phyloP scores from a whole-genome alignment of 2,329 filamentous ascomycete genomes.

The Daldinia sp. region DNA sequence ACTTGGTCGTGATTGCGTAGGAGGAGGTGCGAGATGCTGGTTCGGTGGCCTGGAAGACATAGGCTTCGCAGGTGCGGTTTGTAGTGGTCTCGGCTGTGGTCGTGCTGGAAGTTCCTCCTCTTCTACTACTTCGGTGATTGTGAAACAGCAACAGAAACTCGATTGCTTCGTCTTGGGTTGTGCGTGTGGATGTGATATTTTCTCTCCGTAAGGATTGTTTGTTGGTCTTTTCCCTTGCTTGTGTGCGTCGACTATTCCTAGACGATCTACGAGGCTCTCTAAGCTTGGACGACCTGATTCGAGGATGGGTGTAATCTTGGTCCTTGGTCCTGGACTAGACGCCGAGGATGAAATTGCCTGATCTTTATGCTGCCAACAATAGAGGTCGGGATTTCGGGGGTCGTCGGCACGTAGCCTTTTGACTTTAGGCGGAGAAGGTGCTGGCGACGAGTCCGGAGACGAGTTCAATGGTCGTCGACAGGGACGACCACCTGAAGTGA shows the following conservation, averaged over 20 bases:
- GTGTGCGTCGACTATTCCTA: conserved; percentile 79
- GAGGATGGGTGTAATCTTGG: conserved; percentile 64
- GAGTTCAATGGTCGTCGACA: conserved; percentile 79
- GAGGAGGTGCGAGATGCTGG: conserved; percentile 48
- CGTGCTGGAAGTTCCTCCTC: conserved; percentile 55
- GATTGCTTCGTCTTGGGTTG: conserved; percentile 51
- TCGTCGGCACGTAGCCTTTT: conserved; percentile 59
- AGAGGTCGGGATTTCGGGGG: conserved; percentile 71
- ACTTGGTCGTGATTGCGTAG: conserved; percentile 48
- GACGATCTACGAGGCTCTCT: conserved; percentile 84
- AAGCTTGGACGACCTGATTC: conserved; percentile 77
- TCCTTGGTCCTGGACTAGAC: conserved; percentile 60
- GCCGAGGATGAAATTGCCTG: conserved; percentile 71
- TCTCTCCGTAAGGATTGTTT: conserved; percentile 45
- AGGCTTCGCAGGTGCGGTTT: conserved; percentile 51
- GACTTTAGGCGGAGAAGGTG: conserved; percentile 46
- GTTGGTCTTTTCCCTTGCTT: conserved; percentile 50
- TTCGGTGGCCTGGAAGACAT: conserved; percentile 48
- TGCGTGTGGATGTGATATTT: conserved; percentile 45
- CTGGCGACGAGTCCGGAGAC: conserved; percentile 52
- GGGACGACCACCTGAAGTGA: conserved; percentile 83
- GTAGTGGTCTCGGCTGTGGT: conserved; percentile 62
- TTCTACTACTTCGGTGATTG: conserved; percentile 55
- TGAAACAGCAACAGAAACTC: conserved; percentile 66
- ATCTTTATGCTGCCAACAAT: conserved; percentile 96